Conservation (phyloP, 2,329 filamentous ascomycete genomes). For the Fusarium papillatum region DNA sequence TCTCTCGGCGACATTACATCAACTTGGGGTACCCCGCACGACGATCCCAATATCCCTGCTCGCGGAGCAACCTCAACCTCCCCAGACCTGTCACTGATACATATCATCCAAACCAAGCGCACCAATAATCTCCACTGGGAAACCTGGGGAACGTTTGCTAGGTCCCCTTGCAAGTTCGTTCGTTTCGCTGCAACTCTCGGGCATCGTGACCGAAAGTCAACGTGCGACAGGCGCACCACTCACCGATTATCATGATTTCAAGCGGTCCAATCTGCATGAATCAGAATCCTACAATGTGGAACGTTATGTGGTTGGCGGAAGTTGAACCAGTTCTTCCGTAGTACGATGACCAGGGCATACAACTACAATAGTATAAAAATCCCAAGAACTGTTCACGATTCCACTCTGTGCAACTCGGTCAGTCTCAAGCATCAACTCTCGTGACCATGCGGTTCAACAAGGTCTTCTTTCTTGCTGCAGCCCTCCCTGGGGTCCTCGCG, state of each 20-base stretch:
- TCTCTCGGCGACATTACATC: conserved; percentile 24
- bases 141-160: conserved; percentile 39
- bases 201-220: conserved; percentile 15
- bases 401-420: conserved; percentile 3
- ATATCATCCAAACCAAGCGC: conserved; percentile 31
- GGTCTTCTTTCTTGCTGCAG: conserved; percentile 26
- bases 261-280: conserved; percentile 14
- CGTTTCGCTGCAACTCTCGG: conserved; percentile 7
- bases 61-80: conserved; percentile 14
- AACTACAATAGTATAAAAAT: conserved; percentile 29
- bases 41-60: conserved; percentile 32
- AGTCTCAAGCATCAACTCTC: neutral
- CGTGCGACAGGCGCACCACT: conserved; percentile 32
- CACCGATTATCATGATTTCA: conserved; percentile 26
- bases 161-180: conserved; percentile 13
- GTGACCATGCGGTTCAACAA: conserved; percentile 34
- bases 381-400: neutral
- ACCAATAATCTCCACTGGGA: conserved; percentile 19
- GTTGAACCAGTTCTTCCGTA: conserved; percentile 2
- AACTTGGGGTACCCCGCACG: conserved; percentile 34
- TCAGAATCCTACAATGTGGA: conserved; percentile 8
- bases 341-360: neutral
- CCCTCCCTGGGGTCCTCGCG: conserved; percentile 29
- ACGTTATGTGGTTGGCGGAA: conserved; percentile 20
- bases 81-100: conserved; percentile 17